Evolutionary conservation across 257 asterid species (phyloP).

Genomic region (Penstemon newberryi): DNA sequence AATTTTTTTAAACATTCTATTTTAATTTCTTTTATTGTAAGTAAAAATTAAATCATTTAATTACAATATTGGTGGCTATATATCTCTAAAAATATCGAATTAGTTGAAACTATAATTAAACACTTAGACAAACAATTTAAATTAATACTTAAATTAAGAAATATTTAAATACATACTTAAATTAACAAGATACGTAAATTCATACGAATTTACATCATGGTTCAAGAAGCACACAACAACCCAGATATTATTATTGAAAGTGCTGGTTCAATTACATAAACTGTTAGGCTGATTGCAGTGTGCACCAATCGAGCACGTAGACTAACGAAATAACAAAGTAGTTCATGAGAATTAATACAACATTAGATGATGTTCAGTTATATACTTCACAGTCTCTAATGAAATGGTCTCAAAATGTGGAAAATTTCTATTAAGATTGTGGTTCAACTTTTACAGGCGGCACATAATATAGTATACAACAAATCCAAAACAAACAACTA

Average conservation of each 20-base stretch:
- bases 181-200: too few relatives aligned
- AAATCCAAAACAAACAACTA: neutral
- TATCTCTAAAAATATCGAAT: too few relatives aligned
- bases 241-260: neutral
- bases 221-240: too few relatives aligned
- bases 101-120: too few relatives aligned
- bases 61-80: too few relatives aligned
- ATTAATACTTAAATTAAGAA: too few relatives aligned
- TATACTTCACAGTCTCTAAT: neutral
- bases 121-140: too few relatives aligned
- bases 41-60: too few relatives aligned
- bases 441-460: neutral
- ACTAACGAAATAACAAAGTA: neutral
- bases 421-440: neutral
- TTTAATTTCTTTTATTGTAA: too few relatives aligned
- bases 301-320: neutral
- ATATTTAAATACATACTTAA: too few relatives aligned
- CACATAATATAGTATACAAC: neutral
- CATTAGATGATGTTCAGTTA: neutral
- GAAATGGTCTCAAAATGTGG: neutral
- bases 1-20: too few relatives aligned
- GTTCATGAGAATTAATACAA: neutral
- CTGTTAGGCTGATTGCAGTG: neutral
- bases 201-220: too few relatives aligned
- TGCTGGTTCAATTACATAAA: neutral